Percentiles rank a stretch among this genome's conserved stretches.
phyloP scores from a whole-genome alignment of 305 asterid species.

The Ajuga reptans region DNA sequence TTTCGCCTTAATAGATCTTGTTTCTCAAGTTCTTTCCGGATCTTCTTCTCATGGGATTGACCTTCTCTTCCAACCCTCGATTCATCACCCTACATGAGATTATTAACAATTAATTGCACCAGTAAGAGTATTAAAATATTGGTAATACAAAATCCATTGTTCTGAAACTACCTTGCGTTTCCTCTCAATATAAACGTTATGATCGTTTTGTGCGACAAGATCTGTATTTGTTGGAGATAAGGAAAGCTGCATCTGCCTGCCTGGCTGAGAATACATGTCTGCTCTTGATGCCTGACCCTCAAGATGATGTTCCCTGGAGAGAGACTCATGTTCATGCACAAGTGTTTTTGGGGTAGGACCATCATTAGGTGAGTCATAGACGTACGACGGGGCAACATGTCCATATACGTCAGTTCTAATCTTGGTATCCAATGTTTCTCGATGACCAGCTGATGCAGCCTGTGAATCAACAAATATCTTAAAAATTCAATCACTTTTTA shows the following conservation, averaged over 20 bases:
- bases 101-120: slow-evolving; percentile 17
- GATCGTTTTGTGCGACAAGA: slow-evolving; percentile 36
- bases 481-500: slow-evolving; percentile 14
- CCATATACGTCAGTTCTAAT: slow-evolving; percentile 58
- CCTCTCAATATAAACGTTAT: slow-evolving; percentile 48
- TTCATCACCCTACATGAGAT: slow-evolving; percentile 55
- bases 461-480: slow-evolving; percentile 28
- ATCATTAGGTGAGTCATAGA: slow-evolving; percentile 45
- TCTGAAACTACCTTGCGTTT: slow-evolving; percentile 70
- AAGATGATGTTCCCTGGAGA: slow-evolving; percentile 50
- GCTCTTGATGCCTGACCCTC: slow-evolving; percentile 54
- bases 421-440: slow-evolving; percentile 50
- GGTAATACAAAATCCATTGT: slow-evolving; percentile 11
- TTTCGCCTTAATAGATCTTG: slow-evolving; percentile 70
- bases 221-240: slow-evolving; percentile 45
- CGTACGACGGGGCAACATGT: slow-evolving; percentile 42
- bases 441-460: slow-evolving; percentile 54
- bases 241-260: slow-evolving; percentile 42
- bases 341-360: slow-evolving; percentile 43
- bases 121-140: neutral
- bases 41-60: slow-evolving; percentile 68
- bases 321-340: slow-evolving; percentile 54
- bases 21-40: slow-evolving; percentile 77
- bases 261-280: slow-evolving; percentile 45
- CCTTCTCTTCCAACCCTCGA: slow-evolving; percentile 58